Evolutionary conservation across 1,284 basidiomycete species (phyloP), one percentile per base, ranked within the genome.

Genomic region (Meripilus lineatus): DNA sequence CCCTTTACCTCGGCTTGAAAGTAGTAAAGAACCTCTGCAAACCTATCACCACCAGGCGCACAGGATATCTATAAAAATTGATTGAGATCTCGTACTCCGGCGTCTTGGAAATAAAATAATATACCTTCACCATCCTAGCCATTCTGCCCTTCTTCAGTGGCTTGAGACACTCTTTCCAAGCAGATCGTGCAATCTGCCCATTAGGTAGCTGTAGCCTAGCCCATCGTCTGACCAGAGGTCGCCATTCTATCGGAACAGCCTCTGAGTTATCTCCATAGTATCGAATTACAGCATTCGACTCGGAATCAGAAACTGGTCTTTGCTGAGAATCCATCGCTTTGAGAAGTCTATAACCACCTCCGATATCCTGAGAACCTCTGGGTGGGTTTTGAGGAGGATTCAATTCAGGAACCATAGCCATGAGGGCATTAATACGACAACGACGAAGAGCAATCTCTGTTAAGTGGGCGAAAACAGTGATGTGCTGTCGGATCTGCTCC

Each of bases 401-500:
- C 1, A 58, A 34, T 3, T 48, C 32, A 0, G 54, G 54, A 28
- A 44, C 24, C 32, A 55, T 51, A 0, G 54, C 46, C n/a, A 51
- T 49, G 6, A 62, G 33, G 5, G 56, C 53, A 35, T 55, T 61
- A 6, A 54, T 38, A 17, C 53, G 50, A 1, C 42, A 38, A 4
- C 52, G 44, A 1, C 37, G 50, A 1, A 56, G 25, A 1, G 24
- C 50, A n/a, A 49, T 50, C 21, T 52, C 21, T 7, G 55, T 32
- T 6, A 62, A 47, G 37, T 61, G 59, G 0, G 45, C 47, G 21
- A 47, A 62, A 6, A 53, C 50, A 15, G 55, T 56, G 3, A 47
- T 52, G 6, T 46, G 57, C 28, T 57, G 56, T 1, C 46, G 33
- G 4, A 61, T 48, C 40, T 59, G 53, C 1, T 42, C 41, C 0